A percentile compares a stretch with the other conserved stretches of the same genome.
Conservation (phyloP, 139 green algal genomes). For the Closterium sp. region DNA sequence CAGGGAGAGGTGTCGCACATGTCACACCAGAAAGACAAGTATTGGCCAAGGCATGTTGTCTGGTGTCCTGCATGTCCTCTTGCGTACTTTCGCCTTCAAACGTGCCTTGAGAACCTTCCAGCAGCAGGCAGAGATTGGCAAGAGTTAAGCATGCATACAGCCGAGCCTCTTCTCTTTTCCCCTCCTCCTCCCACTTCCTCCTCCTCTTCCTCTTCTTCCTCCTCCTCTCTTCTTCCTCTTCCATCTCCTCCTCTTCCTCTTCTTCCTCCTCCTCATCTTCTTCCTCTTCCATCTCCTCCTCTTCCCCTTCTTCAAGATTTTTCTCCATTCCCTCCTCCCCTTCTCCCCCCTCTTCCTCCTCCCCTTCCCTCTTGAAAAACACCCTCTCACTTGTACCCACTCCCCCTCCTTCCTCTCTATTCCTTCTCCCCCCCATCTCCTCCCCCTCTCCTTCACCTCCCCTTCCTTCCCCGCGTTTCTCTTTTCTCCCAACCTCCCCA, state of each 20-base stretch:
- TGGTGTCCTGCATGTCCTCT: too few relatives aligned
- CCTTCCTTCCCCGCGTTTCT: too few relatives aligned
- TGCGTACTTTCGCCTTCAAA: too few relatives aligned
- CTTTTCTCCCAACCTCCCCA: too few relatives aligned
- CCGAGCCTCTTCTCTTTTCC: not conserved
- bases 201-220: not conserved
- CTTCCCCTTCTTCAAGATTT: too few relatives aligned
- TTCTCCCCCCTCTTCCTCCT: not conserved
- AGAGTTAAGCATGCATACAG: not conserved
- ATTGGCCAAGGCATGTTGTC: too few relatives aligned
- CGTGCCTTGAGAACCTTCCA: not conserved
- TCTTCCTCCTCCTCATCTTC: not conserved
- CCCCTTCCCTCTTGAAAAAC: not conserved
- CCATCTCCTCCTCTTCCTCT: not conserved
- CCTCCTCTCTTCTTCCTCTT: not conserved
- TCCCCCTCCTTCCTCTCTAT: not conserved
- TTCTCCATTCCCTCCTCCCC: too few relatives aligned
- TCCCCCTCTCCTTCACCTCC: not conserved
- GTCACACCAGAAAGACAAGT: too few relatives aligned
- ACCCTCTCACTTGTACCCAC: not conserved
- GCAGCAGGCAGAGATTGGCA: not conserved
- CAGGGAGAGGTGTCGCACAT: too few relatives aligned
- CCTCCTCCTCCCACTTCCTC: not conserved
- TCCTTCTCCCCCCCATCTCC: not conserved
- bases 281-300: too few relatives aligned